These are phyloP conservation scores for Globisporangium lucens DNA, from an alignment of 352 stramenopile species.

Conservation along the genomic window DNA sequence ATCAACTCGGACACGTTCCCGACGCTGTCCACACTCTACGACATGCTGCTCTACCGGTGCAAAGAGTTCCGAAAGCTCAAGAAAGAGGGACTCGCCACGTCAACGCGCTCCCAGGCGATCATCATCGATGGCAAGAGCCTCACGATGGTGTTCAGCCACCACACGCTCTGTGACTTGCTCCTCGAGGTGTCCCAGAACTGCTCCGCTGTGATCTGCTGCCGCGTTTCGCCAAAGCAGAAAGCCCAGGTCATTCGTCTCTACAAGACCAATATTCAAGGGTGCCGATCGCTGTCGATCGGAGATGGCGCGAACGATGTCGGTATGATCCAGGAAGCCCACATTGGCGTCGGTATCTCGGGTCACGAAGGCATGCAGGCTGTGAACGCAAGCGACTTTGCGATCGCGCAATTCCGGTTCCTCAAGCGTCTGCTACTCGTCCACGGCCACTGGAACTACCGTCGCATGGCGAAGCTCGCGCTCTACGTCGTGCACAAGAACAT, in stretches of 20 bases:
- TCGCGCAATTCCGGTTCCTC: constrained; percentile 98
- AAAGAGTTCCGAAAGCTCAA: constrained; percentile 33
- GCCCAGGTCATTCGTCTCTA: constrained; percentile 86
- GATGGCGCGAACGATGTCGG: constrained; percentile 99
- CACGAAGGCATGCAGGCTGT: constrained; percentile 99
- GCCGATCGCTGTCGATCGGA: constrained; percentile 94
- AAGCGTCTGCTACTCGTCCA: constrained; percentile 96
- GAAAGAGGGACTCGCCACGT: constrained; percentile 20
- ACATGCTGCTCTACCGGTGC: constrained; percentile 52
- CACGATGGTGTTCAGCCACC: constrained; percentile 76
- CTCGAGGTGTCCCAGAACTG: constrained; percentile 84
- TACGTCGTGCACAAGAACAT: constrained; percentile 99
- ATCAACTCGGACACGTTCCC: constrained; percentile 69
- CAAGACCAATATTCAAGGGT: constrained; percentile 81
- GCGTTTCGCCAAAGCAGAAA: constrained; percentile 92
- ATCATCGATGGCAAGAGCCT: constrained; percentile 74
- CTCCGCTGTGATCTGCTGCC: constrained; percentile 87
- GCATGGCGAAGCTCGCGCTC: constrained; percentile 93
- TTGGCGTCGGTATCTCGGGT: constrained; percentile 98
- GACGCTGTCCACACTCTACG: constrained; percentile 53
- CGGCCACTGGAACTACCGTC: constrained; percentile 98
- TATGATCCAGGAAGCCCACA: constrained; percentile 99
- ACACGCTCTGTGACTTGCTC: constrained; percentile 71
- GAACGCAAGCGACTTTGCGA: constrained; percentile 97
- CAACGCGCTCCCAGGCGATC: constrained; percentile 40